phyloP scores from a whole-genome alignment of 2,329 filamentous ascomycete genomes.

The Dendryphion nanum region DNA sequence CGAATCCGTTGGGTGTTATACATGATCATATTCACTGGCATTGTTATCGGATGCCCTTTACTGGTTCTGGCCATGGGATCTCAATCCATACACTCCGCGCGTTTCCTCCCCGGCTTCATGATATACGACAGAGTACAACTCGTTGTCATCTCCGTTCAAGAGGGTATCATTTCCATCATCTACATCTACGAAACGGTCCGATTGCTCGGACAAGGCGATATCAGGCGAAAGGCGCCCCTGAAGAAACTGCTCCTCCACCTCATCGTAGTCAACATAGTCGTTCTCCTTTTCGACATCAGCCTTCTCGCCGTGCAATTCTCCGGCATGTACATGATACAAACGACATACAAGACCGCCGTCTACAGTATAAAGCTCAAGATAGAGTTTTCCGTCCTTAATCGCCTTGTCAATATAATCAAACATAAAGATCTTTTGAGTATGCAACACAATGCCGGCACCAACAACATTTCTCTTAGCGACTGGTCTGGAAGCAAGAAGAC shows the following conservation, averaged over 20 bases:
- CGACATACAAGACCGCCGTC: conserved; percentile 31
- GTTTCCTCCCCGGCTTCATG: conserved; percentile 16
- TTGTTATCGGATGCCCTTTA: conserved; percentile 52
- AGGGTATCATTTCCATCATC: conserved; percentile 30
- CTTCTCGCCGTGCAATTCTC: conserved; percentile 34
- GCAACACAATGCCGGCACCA: too few relatives aligned
- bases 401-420: too few relatives aligned
- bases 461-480: too few relatives aligned
- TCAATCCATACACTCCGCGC: too few relatives aligned
- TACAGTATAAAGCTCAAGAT: conserved; percentile 39
- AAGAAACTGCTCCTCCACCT: conserved; percentile 18
- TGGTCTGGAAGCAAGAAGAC: too few relatives aligned
- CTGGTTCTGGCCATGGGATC: too few relatives aligned
- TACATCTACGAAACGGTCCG: conserved; percentile 52
- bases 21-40: conserved; percentile 54
- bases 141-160: conserved; percentile 36
- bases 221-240: not conserved
- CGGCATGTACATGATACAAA: conserved; percentile 32
- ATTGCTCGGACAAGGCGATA: too few relatives aligned
- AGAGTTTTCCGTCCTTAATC: conserved; percentile 6
- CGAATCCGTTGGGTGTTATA: conserved; percentile 49
- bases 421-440: too few relatives aligned
- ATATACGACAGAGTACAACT: conserved; percentile 36
- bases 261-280: conserved; percentile 31
- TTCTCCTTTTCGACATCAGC: conserved; percentile 34